Conservation (phyloP, 1,284 basidiomycete species). For the Fomes fomentarius region DNA sequence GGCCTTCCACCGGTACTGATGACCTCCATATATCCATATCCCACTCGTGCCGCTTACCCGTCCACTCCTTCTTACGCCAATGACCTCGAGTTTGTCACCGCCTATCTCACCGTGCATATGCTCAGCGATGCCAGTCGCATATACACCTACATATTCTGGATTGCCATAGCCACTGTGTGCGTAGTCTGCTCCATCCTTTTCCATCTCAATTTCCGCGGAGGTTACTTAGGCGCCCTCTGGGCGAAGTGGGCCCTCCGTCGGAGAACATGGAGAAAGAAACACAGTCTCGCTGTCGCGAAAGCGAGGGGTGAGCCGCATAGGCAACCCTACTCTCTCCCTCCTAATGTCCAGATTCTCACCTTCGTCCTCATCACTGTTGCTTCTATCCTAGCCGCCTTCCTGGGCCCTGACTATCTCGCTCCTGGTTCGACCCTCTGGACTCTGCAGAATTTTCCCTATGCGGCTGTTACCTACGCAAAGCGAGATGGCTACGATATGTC, state of each 20-base stretch:
- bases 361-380: slow-evolving; percentile 46
- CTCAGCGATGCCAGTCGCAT: slow-evolving; percentile 53
- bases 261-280: slow-evolving; percentile 51
- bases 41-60: slow-evolving; percentile 40
- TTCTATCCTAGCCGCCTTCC: slow-evolving; percentile 51
- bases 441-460: slow-evolving; percentile 17
- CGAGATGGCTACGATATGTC: slow-evolving; percentile 30
- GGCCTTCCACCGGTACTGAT: neutral
- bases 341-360: slow-evolving; percentile 62
- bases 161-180: slow-evolving; percentile 46
- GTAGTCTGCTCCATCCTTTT: slow-evolving; percentile 44
- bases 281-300: slow-evolving; percentile 36
- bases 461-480: slow-evolving; percentile 34
- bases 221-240: slow-evolving; percentile 52
- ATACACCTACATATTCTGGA: slow-evolving; percentile 61
- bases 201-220: slow-evolving; percentile 43
- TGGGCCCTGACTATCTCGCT: slow-evolving; percentile 78
- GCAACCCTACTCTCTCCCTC: slow-evolving; percentile 57
- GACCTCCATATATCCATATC: slow-evolving; percentile 25
- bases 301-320: slow-evolving; percentile 39
- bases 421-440: slow-evolving; percentile 54
- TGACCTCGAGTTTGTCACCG: slow-evolving; percentile 55
- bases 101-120: slow-evolving; percentile 57
- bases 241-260: slow-evolving; percentile 58
- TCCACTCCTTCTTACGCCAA: slow-evolving; percentile 48